A percentile compares a stretch with the other conserved stretches of the same genome.
Conservation (phyloP, 495 filamentous ascomycete species). For the Penicillium waksmanii region DNA sequence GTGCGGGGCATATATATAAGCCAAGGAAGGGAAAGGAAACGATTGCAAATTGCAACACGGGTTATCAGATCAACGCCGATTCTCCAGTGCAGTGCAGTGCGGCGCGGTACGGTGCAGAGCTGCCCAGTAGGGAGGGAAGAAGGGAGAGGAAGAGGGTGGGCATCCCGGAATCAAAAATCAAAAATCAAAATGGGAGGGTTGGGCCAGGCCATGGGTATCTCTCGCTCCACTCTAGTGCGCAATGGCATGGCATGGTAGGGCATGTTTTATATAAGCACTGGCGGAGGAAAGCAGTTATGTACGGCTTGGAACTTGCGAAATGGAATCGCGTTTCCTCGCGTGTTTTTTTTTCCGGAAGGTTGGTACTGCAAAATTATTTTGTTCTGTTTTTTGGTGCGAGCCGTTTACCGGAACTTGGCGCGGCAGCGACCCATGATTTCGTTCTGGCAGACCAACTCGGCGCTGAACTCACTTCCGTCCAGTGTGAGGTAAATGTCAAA, state of each 20-base stretch:
- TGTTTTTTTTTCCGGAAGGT: conserved; percentile 8
- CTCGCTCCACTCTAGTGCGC: background rate
- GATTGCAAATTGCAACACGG: conserved; percentile 14
- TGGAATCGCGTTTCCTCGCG: background rate
- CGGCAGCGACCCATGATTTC: conserved; percentile 98
- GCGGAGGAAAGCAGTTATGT: background rate
- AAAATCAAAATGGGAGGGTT: background rate
- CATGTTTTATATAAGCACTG: background rate
- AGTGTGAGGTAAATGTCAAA: conserved; percentile 90
- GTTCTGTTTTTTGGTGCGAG: background rate
- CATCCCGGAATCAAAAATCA: conserved; percentile 1
- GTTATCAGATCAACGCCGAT: conserved; percentile 31
- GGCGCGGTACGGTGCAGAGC: background rate
- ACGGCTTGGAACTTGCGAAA: background rate
- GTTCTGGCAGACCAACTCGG: conserved; percentile 96
- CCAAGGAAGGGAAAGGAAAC: conserved; percentile 11
- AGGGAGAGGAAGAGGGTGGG: conserved; percentile 1
- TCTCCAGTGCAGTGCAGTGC: conserved; percentile 25
- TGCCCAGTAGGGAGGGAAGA: conserved; percentile 2
- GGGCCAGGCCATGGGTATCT: background rate
- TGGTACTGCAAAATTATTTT: conserved; percentile 8
- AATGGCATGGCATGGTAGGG: background rate
- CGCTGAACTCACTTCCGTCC: conserved; percentile 96
- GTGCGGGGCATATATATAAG: conserved; percentile 14
- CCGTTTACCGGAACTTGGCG: conserved; percentile 69